phyloP scores from a whole-genome alignment of 140 eudicot genomes.

The Flaveria floridana region DNA sequence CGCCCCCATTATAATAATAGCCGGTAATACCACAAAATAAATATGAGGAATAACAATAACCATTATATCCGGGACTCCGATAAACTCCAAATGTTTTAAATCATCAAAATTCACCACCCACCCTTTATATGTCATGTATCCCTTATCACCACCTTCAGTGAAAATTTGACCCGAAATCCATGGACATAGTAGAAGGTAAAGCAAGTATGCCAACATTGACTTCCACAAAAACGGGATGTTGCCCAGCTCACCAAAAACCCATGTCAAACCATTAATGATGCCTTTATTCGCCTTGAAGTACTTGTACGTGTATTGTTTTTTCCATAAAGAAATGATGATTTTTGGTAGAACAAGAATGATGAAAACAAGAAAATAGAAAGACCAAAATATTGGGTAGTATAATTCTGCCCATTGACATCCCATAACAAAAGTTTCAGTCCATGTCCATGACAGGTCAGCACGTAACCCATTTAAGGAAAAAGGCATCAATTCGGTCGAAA shows the following conservation, averaged over 20 bases:
- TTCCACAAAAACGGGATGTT: constrained; percentile 54
- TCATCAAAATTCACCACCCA: constrained; percentile 58
- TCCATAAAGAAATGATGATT: constrained; percentile 35
- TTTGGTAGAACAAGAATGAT: constrained; percentile 56
- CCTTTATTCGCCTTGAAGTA: constrained; percentile 49
- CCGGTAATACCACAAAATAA: constrained; percentile 65
- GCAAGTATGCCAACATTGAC: constrained; percentile 49
- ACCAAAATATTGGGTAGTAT: constrained; percentile 69
- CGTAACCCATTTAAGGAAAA: constrained; percentile 61
- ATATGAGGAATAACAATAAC: constrained; percentile 81
- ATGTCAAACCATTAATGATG: constrained; percentile 42
- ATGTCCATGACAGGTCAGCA: constrained; percentile 64
- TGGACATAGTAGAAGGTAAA: constrained; percentile 75
- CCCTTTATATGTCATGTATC: constrained; percentile 92
- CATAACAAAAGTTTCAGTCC: constrained; percentile 72
- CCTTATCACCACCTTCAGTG: constrained; percentile 55
- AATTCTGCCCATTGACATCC: constrained; percentile 83
- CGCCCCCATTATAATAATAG: constrained; percentile 41
- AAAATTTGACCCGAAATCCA: constrained; percentile 75
- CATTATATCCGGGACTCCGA: constrained; percentile 83
- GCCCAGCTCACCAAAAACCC: constrained; percentile 59
- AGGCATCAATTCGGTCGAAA: constrained; percentile 60
- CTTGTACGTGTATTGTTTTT: constrained; percentile 44
- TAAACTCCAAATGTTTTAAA: constrained; percentile 40
- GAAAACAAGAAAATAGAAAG: constrained; percentile 40